Evolutionary conservation across 2,329 filamentous ascomycete genomes (phyloP).

Genomic region (Neocucurbitaria cava): DNA sequence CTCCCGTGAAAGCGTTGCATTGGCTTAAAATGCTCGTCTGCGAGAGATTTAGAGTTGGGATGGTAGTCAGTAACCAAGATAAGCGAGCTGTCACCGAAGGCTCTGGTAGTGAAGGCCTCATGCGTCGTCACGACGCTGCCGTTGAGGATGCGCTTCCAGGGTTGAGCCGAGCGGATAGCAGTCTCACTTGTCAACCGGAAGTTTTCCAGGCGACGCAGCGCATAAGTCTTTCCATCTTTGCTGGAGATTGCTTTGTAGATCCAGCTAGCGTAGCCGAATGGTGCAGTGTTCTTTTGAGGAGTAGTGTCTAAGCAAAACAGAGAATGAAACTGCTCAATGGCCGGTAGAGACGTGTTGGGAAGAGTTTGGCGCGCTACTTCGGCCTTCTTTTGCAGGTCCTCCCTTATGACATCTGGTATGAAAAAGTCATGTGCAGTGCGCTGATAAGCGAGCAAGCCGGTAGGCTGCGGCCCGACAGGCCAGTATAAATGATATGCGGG

Average conservation of each 20-base stretch:
- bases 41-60: constrained; percentile 86
- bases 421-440: constrained; percentile 90
- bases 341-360: constrained; percentile 77
- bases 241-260: constrained; percentile 91
- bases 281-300: constrained; percentile 76
- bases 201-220: constrained; percentile 83
- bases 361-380: constrained; percentile 86
- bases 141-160: constrained; percentile 86
- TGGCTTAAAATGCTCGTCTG: constrained; percentile 75
- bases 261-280: constrained; percentile 91
- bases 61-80: constrained; percentile 95
- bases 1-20: constrained; percentile 49
- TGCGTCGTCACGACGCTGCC: constrained; percentile 84
- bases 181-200: constrained; percentile 89
- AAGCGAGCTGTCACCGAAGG: constrained; percentile 92
- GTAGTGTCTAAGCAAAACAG: constrained; percentile 86
- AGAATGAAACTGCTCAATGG: constrained; percentile 88
- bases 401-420: constrained; percentile 81
- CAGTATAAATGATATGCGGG: constrained; percentile 86
- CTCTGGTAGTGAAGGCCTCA: constrained; percentile 90
- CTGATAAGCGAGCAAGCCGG: constrained; percentile 84
- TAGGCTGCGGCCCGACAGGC: constrained; percentile 80
- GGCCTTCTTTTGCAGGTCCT: constrained; percentile 87
- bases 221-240: constrained; percentile 89
- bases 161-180: constrained; percentile 82